Conservation (phyloP, 2,329 filamentous ascomycete genomes). For the Fusarium sarcochroum region DNA sequence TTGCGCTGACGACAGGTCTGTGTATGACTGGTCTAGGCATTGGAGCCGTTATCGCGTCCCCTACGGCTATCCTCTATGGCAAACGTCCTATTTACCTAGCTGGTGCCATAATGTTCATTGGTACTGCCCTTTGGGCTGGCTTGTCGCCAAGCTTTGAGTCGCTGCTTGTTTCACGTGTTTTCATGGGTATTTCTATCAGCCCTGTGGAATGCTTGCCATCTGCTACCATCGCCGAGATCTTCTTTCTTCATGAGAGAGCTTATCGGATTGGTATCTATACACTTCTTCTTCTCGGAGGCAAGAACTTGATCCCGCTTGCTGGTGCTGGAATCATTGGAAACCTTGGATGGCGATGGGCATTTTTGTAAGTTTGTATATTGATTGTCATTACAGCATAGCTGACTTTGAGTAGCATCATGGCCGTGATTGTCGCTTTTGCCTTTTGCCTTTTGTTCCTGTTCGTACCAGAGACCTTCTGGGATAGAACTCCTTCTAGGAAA, state of each 20-base stretch:
- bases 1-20: background rate
- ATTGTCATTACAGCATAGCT: background rate
- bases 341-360: constrained; percentile 89
- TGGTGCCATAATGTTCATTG: background rate
- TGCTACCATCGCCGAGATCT: constrained; percentile 94
- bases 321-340: constrained; percentile 86
- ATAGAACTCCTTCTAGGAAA: constrained; percentile 74
- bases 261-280: constrained; percentile 95
- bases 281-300: constrained; percentile 87
- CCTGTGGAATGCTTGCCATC: background rate
- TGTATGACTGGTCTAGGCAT: constrained; percentile 8
- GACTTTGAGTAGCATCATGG: constrained; percentile 73
- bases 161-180: background rate
- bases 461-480: constrained; percentile 96
- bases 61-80: constrained; percentile 2
- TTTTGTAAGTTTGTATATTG: constrained; percentile 71
- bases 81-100: background rate
- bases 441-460: constrained; percentile 85
- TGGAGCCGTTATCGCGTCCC: constrained; percentile 2
- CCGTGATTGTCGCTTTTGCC: constrained; percentile 81
- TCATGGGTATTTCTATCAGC: constrained; percentile 1
- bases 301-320: constrained; percentile 90
- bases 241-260: constrained; percentile 92
- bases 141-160: constrained; percentile 1
- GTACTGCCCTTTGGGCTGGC: background rate